phyloP scores from a whole-genome alignment of 148 eudicot species.

The Spergularia bocconei region DNA sequence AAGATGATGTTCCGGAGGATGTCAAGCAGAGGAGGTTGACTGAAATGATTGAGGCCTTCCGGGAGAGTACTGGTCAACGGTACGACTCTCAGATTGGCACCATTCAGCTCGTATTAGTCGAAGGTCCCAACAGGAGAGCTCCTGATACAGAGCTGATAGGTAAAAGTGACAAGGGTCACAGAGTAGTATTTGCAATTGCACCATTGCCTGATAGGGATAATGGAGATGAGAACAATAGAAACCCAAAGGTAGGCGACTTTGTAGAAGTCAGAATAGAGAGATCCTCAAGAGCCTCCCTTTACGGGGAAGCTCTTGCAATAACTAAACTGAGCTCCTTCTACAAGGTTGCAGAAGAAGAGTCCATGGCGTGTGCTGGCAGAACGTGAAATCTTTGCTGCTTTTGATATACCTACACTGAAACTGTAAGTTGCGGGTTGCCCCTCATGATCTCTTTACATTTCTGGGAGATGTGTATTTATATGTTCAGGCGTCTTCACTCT shows the following conservation, averaged over 20 bases:
- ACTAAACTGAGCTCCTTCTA: slow-evolving; percentile 83
- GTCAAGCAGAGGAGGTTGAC: slow-evolving; percentile 85
- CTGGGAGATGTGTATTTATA: slow-evolving; percentile 14
- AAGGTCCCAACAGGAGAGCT: slow-evolving; percentile 95
- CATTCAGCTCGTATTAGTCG: slow-evolving; percentile 81
- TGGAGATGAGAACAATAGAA: slow-evolving; percentile 36
- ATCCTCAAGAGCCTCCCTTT: slow-evolving; percentile 85
- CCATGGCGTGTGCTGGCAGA: slow-evolving; percentile 44
- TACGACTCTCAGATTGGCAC: slow-evolving; percentile 80
- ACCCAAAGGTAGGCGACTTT: slow-evolving; percentile 72
- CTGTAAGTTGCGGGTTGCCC: slow-evolving; percentile 17
- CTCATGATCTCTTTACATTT: neutral
- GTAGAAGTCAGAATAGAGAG: slow-evolving; percentile 69
- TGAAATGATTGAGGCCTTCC: slow-evolving; percentile 81
- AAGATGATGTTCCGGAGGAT: slow-evolving; percentile 76
- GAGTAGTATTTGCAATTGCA: slow-evolving; percentile 50
- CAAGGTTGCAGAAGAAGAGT: slow-evolving; percentile 45
- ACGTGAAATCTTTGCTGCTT: slow-evolving; percentile 20
- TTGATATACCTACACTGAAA: neutral
- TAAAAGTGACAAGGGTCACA: slow-evolving; percentile 89
- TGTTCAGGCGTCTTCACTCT: neutral
- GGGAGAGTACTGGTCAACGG: slow-evolving; percentile 82
- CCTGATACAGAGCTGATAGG: slow-evolving; percentile 90
- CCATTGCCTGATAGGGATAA: slow-evolving; percentile 49
- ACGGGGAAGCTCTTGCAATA: slow-evolving; percentile 79